These are phyloP conservation scores for Suillus clintonianus DNA, from an alignment of 768 basidiomycete species.

Conservation along the genomic window DNA sequence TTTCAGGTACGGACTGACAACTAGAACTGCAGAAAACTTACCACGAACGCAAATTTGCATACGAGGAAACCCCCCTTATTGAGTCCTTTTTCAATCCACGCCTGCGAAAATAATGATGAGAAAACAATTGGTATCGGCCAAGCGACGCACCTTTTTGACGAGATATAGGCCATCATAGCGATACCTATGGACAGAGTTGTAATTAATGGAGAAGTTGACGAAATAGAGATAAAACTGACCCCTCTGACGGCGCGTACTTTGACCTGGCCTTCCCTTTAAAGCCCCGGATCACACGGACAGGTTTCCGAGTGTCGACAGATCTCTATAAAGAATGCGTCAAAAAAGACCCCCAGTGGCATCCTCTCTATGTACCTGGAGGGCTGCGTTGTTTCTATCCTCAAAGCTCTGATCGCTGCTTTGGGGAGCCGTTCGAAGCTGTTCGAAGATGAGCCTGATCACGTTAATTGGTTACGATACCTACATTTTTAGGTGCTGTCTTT, in stretches of 20 bases:
- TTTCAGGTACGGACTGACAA: background rate
- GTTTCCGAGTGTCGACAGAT: conserved; percentile 79
- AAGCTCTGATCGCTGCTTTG: conserved; percentile 86
- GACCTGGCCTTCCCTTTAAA: conserved; percentile 64
- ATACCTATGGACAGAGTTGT: conserved; percentile 49
- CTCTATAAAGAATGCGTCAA: conserved; percentile 39
- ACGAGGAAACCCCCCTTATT: conserved; percentile 72
- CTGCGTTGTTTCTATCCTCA: conserved; percentile 69
- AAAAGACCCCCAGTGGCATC: background rate
- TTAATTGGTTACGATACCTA: conserved; percentile 30
- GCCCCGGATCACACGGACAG: conserved; percentile 86
- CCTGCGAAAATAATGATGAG: conserved; percentile 37
- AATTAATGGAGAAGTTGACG: background rate
- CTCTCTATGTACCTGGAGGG: conserved; percentile 51
- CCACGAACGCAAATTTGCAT: conserved; percentile 86
- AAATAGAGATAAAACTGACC: conserved; percentile 40
- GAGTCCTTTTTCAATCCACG: conserved; percentile 74
- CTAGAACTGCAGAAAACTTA: conserved; percentile 30
- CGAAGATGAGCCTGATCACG: background rate
- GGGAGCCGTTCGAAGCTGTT: conserved; percentile 82
- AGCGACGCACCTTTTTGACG: conserved; percentile 61
- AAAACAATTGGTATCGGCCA: background rate
- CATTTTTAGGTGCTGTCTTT: conserved; percentile 80
- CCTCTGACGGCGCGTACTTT: conserved; percentile 76
- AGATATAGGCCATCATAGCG: conserved; percentile 89